Conservation (phyloP, 169 alveolate species). For the Plasmodium gaboni region DNA sequence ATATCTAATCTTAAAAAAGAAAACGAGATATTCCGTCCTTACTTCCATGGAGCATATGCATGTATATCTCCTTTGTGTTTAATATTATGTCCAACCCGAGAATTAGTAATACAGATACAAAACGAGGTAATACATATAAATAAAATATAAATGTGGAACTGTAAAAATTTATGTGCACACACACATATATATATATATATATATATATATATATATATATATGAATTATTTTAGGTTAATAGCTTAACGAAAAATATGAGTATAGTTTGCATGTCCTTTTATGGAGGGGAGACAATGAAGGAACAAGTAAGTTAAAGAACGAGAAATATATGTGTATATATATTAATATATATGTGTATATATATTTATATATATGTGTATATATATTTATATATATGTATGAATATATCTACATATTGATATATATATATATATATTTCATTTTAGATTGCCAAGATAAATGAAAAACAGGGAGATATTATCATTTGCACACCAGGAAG, state of each 20-base stretch:
- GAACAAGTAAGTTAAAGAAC: slow-evolving; percentile 21
- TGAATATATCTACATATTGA: slow-evolving; percentile 1
- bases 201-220: slow-evolving; percentile 21
- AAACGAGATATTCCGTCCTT: slow-evolving; percentile 33
- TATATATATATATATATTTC: neutral
- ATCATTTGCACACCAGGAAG: slow-evolving; percentile 80
- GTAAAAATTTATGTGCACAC: neutral
- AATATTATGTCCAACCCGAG: slow-evolving; percentile 48
- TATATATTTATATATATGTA: slow-evolving; percentile 1
- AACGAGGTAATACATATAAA: slow-evolving; percentile 89
- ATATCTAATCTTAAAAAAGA: slow-evolving; percentile 88
- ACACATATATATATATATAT: slow-evolving; percentile 1
- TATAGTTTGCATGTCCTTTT: slow-evolving; percentile 45
- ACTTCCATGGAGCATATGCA: slow-evolving; percentile 61
- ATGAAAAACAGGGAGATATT: slow-evolving; percentile 51
- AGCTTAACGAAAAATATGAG: slow-evolving; percentile 39
- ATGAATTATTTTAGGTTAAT: slow-evolving; percentile 80
- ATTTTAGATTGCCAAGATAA: slow-evolving; percentile 26
- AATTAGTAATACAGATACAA: slow-evolving; percentile 80
- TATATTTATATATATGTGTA: neutral
- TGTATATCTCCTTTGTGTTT: slow-evolving; percentile 82
- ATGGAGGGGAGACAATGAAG: slow-evolving; percentile 66
- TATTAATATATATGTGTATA: neutral
- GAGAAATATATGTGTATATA: neutral
- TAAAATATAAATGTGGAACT: neutral